phyloP scores from a whole-genome alignment of 768 basidiomycete species.

The Chiua virens region DNA sequence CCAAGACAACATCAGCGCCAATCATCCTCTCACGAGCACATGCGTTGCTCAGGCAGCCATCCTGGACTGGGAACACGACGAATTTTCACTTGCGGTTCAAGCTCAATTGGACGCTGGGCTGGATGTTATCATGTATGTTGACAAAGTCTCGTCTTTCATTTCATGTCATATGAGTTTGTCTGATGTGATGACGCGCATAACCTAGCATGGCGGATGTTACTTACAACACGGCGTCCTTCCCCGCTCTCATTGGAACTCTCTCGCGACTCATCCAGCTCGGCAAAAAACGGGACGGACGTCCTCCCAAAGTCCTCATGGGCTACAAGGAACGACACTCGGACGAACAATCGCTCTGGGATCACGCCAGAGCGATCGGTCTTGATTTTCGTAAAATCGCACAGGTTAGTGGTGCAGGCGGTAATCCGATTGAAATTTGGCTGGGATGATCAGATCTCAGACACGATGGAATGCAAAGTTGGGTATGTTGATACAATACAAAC shows the following conservation, averaged over 20 bases:
- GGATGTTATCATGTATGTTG: constrained; percentile 69
- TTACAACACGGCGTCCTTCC: constrained; percentile 87
- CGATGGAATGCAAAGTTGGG: too few relatives aligned
- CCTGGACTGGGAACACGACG: constrained; percentile 77
- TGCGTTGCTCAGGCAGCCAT: constrained; percentile 33
- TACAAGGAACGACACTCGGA: constrained; percentile 84
- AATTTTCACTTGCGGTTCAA: constrained; percentile 46
- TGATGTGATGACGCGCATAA: neutral
- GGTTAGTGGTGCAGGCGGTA: constrained; percentile 58
- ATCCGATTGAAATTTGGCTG: constrained; percentile 72
- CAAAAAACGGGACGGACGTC: constrained; percentile 19
- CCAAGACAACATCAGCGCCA: constrained; percentile 61
- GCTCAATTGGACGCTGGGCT: constrained; percentile 41
- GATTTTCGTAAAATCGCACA: constrained; percentile 54
- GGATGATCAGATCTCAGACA: too few relatives aligned
- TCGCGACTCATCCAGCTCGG: constrained; percentile 43
- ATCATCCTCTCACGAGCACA: constrained; percentile 36
- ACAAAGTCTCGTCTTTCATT: neutral
- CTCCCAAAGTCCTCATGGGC: constrained; percentile 63
- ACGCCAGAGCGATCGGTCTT: constrained; percentile 53
- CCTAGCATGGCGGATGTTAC: constrained; percentile 91
- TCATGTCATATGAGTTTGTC: too few relatives aligned
- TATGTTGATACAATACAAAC: constrained; percentile 10
- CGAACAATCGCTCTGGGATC: constrained; percentile 75
- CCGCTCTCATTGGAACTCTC: constrained; percentile 71